Evolutionary conservation across 2,329 filamentous ascomycete species (phyloP).

Genomic region (Phaeosphaeriaceae sp.): DNA sequence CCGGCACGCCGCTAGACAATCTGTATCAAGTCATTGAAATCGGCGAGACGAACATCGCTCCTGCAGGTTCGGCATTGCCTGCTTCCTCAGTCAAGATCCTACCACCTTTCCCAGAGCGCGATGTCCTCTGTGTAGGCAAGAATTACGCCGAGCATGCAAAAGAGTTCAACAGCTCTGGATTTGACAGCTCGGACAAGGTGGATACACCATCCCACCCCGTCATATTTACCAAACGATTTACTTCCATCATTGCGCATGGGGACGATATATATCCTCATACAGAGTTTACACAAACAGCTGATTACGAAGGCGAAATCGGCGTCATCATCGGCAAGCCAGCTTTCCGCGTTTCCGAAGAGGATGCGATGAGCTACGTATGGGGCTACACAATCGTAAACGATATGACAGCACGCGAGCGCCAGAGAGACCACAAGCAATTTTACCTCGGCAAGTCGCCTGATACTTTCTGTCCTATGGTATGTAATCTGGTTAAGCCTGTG

Average conservation of each 20-base stretch:
- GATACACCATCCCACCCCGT: conserved; percentile 62
- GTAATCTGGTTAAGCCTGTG: background rate
- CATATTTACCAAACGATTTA: conserved; percentile 63
- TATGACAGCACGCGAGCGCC: conserved; percentile 31
- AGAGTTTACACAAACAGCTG: conserved; percentile 58
- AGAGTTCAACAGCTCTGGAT: conserved; percentile 64
- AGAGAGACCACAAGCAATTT: conserved; percentile 62
- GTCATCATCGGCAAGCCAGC: conserved; percentile 63
- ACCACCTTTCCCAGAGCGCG: conserved; percentile 56
- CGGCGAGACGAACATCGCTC: conserved; percentile 49
- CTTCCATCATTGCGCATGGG: conserved; percentile 59
- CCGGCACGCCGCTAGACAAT: conserved; percentile 55
- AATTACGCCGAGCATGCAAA: conserved; percentile 65
- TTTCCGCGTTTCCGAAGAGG: conserved; percentile 50
- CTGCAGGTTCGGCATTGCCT: conserved; percentile 42
- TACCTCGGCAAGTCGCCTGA: conserved; percentile 65
- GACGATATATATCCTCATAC: conserved; percentile 57
- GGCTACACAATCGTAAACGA: conserved; percentile 62
- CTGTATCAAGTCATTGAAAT: conserved; percentile 62
- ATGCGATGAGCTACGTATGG: conserved; percentile 62
- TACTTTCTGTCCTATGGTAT: conserved; percentile 61
- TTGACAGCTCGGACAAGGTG: conserved; percentile 62
- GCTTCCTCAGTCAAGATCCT: conserved; percentile 52
- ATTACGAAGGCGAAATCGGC: conserved; percentile 65
- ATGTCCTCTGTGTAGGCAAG: conserved; percentile 64